Evolutionary conservation across 139 green algal species (phyloP), one percentile per base, ranked within the genome.

Genomic region (Micractinium sp.): DNA sequence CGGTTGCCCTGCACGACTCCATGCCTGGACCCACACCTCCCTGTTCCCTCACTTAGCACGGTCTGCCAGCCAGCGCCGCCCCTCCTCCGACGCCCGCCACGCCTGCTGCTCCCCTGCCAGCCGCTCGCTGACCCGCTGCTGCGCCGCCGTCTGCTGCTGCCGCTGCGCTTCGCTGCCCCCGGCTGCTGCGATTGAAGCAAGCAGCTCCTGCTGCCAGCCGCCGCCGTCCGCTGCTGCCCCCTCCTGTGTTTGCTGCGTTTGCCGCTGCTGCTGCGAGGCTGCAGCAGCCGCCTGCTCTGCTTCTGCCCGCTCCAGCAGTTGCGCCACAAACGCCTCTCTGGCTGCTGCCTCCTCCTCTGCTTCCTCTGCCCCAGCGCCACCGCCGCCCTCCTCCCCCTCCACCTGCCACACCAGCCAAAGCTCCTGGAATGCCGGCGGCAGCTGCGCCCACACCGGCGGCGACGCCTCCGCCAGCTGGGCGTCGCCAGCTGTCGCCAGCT

Each of bases 401-500:
- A 69, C 85, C 73, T 86, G 91, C 91, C 93, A 96, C 35, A 69
- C 19, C 36, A 93, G 67, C 95, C 95, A 97, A 36, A 95, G 85
- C 53, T 92, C 89, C 53, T 90, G 85, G 86, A 92, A 97, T 0
- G 86, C 53, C 0, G 81, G 74, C 12, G 75, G 88, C 78, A 97
- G 86, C 86, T 91, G 81, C 69, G 81, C 33, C 56, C 89, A 94
- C 53, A 92, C 47, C 25, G 82, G 53, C 38, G 83, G 67, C 38
- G 71, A 74, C 27, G 76, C 33, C 25, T 78, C 69, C 60, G 33
- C 66, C 36, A 87, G 66, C 86, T 41, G 60, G 0, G 83, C 88
- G 38, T 80, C 85, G 15, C 86, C 85, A 15, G 75, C 80, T 5
- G 66, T 86, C 82, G 38, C 29, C 66, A 92, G 75, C 74, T 89